phyloP scores from a whole-genome alignment of 768 basidiomycete genomes.

The Tulasnella sp. region DNA sequence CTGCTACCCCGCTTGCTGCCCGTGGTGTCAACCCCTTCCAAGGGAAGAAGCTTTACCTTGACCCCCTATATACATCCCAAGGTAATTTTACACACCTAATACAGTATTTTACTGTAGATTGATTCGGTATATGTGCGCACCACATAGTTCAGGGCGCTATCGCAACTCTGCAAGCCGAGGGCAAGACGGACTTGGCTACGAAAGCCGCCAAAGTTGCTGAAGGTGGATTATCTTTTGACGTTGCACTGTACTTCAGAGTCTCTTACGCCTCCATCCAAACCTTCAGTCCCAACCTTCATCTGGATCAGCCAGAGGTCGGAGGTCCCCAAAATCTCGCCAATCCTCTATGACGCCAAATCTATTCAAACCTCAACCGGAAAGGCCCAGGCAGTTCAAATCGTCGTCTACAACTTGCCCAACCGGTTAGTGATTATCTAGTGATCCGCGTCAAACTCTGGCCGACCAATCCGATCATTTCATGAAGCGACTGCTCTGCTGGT shows the following conservation, averaged over 20 bases:
- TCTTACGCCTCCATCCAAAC: background rate
- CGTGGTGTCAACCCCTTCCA: conserved; percentile 1
- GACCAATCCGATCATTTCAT: background rate
- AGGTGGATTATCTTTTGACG: background rate
- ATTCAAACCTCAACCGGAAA: background rate
- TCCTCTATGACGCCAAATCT: conserved; percentile 7
- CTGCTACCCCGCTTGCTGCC: background rate
- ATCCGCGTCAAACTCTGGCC: background rate
- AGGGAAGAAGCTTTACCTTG: background rate
- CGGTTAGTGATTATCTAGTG: conserved; percentile 22
- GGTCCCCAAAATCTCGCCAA: background rate
- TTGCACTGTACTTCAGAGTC: background rate
- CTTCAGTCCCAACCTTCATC: conserved; percentile 26
- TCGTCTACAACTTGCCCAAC: conserved; percentile 46
- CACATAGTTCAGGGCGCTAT: background rate
- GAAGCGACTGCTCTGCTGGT: conserved; percentile 37
- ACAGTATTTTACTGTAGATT: background rate
- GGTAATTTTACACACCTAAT: background rate
- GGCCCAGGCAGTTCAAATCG: conserved; percentile 42
- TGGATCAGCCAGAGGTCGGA: conserved; percentile 24
- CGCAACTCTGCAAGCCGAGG: background rate
- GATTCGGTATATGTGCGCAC: background rate
- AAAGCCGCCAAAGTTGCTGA: conserved; percentile 8
- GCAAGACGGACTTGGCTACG: background rate
- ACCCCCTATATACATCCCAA: background rate